These are phyloP conservation scores for Alternaria triticimaculans DNA, from an alignment of 2,329 filamentous ascomycete genomes.

Conservation along the genomic window DNA sequence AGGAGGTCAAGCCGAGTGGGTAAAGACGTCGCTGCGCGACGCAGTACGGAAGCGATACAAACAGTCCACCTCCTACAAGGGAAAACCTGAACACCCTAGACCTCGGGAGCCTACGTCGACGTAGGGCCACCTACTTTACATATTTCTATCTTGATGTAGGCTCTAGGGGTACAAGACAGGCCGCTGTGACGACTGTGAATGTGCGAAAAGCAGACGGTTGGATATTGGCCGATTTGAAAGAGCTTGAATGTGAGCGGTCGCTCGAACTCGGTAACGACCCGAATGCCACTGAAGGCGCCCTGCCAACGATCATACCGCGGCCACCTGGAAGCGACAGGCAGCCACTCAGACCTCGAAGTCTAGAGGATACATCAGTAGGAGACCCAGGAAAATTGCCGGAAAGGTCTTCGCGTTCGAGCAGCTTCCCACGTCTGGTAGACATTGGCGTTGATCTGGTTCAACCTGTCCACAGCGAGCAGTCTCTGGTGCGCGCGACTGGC, in stretches of 20 bases:
- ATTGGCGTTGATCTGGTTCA: neutral
- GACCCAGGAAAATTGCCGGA: neutral
- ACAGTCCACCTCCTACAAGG: no score
- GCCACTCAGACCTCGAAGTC: neutral
- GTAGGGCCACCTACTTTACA: no score
- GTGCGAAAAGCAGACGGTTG: neutral
- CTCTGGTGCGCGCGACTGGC: neutral
- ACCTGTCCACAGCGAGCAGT: neutral
- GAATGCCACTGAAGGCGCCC: neutral
- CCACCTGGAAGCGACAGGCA: neutral
- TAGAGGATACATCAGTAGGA: fast-evolving
- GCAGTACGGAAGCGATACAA: neutral
- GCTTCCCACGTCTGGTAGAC: neutral
- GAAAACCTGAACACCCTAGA: no score
- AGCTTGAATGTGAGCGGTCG: neutral
- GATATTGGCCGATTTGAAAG: neutral
- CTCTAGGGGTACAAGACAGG: neutral
- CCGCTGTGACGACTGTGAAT: neutral
- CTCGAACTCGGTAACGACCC: neutral
- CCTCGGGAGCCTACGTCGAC: no score
- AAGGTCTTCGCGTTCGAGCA: no score
- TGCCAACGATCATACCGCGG: neutral
- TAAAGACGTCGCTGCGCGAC: neutral
- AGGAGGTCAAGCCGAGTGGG: neutral
- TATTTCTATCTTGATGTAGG: no score